Conservation (phyloP, 2,329 filamentous ascomycete genomes). For the Chaetomium olivaceum region DNA sequence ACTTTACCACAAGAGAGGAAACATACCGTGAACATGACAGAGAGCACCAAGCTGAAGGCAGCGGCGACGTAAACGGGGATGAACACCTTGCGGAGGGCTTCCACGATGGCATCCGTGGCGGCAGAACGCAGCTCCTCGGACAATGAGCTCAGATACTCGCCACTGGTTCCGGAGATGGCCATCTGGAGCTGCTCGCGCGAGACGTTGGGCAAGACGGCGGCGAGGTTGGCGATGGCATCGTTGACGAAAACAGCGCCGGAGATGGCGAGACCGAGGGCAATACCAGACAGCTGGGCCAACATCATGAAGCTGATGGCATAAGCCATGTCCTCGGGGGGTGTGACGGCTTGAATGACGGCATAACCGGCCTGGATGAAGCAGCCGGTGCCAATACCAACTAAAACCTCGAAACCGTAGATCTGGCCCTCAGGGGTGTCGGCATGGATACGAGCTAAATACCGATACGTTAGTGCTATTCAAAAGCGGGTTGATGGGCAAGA, state of each 20-base stretch:
- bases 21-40: constrained; percentile 12
- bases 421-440: constrained; percentile 31
- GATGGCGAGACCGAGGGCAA: constrained; percentile 22
- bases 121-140: not conserved
- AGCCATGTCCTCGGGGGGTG: constrained; percentile 35
- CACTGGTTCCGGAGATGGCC: constrained; percentile 16
- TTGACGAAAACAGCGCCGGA: constrained; percentile 28
- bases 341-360: constrained; percentile 40
- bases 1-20: not conserved
- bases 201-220: not conserved
- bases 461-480: not conserved
- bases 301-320: constrained; percentile 10
- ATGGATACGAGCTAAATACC: not conserved
- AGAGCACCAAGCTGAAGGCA: constrained; percentile 13
- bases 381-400: constrained; percentile 45
- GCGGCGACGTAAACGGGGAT: constrained; percentile 20
- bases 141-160: constrained; percentile 4
- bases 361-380: constrained; percentile 41
- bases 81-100: constrained; percentile 15
- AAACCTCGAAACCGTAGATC: constrained; percentile 40
- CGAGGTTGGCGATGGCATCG: constrained; percentile 11
- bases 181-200: constrained; percentile 13
- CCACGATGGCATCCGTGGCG: constrained; percentile 14
- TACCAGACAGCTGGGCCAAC: constrained; percentile 29
- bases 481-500: not conserved